phyloP scores from a whole-genome alignment of 805 yeast species.

The Nematodospora valgi region DNA sequence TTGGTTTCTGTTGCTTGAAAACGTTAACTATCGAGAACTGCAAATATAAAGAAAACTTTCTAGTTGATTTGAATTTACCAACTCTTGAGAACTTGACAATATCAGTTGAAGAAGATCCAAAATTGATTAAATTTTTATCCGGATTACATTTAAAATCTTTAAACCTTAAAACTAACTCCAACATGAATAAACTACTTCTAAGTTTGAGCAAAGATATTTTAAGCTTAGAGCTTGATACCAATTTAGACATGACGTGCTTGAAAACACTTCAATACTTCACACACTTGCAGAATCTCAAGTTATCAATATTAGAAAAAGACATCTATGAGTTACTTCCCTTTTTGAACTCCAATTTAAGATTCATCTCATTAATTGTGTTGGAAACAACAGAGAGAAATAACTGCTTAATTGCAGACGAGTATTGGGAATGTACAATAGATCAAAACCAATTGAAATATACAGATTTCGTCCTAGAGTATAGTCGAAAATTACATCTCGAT shows the following conservation, averaged over 20 bases:
- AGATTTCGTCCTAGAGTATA: constrained; percentile 7
- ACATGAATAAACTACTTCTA: not conserved
- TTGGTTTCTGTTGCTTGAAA: not conserved
- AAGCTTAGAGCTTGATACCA: constrained; percentile 2
- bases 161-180: constrained; percentile 2
- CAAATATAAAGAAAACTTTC: not conserved
- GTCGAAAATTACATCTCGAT: constrained; percentile 8
- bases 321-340: constrained; percentile 3
- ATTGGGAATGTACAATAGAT: constrained; percentile 2
- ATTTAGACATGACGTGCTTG: constrained; percentile 4
- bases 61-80: not conserved
- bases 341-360: constrained; percentile 1
- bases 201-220: not conserved
- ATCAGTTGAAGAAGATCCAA: constrained; percentile 2
- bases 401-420: constrained; percentile 5
- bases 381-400: constrained; percentile 2
- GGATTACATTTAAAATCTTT: no score
- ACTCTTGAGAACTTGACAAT: constrained; percentile 1
- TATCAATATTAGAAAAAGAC: constrained; percentile 6
- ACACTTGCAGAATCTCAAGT: not conserved
- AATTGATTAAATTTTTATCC: constrained; percentile 2
- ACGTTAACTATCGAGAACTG: constrained; percentile 4
- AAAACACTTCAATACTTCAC: not conserved
- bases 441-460: constrained; percentile 4
- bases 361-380: constrained; percentile 2